Evolutionary conservation across 208 protist genomes (phyloP).

Genomic region (Paratrypanosoma confusum): DNA sequence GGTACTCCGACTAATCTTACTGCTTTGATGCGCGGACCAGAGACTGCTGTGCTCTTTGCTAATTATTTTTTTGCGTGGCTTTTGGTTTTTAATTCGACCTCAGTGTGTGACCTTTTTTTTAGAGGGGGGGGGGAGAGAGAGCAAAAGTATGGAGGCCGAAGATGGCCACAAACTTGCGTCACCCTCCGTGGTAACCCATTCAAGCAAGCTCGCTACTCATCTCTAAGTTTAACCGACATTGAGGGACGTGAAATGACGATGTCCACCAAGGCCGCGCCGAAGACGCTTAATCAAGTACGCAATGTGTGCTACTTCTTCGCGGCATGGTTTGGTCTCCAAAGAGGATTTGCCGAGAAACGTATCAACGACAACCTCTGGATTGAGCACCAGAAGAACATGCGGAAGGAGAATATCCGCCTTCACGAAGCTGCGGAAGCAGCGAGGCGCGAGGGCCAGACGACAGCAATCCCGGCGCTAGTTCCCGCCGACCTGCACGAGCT

Average conservation of each 20-base stretch:
- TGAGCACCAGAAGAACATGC: constrained; percentile 46
- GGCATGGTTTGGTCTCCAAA: constrained; percentile 65
- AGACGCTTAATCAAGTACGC: constrained; percentile 80
- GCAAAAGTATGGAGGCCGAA: not conserved
- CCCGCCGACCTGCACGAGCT: constrained; percentile 52
- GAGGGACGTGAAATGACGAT: too few relatives aligned
- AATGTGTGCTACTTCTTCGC: constrained; percentile 79
- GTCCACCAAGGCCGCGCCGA: constrained; percentile 63
- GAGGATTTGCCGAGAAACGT: constrained; percentile 62
- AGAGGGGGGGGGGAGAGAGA: not conserved
- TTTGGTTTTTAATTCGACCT: not conserved
- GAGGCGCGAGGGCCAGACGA: constrained; percentile 12
- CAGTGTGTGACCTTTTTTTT: not conserved
- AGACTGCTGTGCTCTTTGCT: too few relatives aligned
- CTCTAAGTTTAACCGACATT: not conserved
- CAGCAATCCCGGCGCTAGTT: constrained; percentile 35
- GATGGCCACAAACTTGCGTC: not conserved
- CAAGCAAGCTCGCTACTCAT: not conserved
- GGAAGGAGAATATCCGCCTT: constrained; percentile 48
- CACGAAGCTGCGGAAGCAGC: constrained; percentile 37
- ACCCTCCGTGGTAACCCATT: not conserved
- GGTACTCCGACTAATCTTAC: too few relatives aligned
- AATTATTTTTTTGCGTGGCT: not conserved
- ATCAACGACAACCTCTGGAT: constrained; percentile 77
- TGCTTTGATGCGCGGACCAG: too few relatives aligned